These are phyloP conservation scores for Trametes villosa DNA, from an alignment of 768 basidiomycete genomes.

Conservation along the genomic window DNA sequence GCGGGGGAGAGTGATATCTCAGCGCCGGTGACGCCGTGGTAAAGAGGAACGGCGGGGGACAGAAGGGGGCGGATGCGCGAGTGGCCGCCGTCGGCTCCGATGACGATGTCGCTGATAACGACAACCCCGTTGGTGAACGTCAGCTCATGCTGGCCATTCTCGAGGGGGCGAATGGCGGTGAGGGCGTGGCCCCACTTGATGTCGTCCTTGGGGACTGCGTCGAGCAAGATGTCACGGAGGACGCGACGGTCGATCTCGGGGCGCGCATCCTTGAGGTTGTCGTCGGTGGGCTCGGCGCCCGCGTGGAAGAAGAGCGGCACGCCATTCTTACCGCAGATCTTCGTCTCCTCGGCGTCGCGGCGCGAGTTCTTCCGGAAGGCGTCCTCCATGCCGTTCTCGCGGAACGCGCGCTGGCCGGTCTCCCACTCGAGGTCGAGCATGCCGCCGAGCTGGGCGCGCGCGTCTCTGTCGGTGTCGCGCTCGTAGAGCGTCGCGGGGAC, in stretches of 20 bases:
- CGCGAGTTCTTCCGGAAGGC: constrained; percentile 4
- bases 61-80: constrained; percentile 6
- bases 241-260: constrained; percentile 18
- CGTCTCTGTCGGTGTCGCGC: background rate
- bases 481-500: constrained; percentile 11
- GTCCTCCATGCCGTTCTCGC: constrained; percentile 13
- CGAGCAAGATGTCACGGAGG: constrained; percentile 12
- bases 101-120: background rate
- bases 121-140: constrained; percentile 8
- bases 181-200: constrained; percentile 48
- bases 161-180: constrained; percentile 33
- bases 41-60: constrained; percentile 1
- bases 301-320: background rate
- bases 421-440: constrained; percentile 13
- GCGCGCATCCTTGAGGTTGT: constrained; percentile 1
- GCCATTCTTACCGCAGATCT: constrained; percentile 10
- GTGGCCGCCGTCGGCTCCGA: constrained; percentile 8
- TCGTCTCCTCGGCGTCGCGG: constrained; percentile 10
- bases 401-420: constrained; percentile 9
- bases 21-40: constrained; percentile 5
- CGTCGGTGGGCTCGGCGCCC: background rate
- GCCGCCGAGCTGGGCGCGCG: constrained; percentile 7
- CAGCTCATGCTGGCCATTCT: constrained; percentile 29
- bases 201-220: constrained; percentile 34
- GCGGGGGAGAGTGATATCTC: constrained; percentile 1